Evolutionary conservation across 306 rosid genomes (phyloP), one percentile per base, ranked within the genome.

Genomic region (Prunus salicina): DNA sequence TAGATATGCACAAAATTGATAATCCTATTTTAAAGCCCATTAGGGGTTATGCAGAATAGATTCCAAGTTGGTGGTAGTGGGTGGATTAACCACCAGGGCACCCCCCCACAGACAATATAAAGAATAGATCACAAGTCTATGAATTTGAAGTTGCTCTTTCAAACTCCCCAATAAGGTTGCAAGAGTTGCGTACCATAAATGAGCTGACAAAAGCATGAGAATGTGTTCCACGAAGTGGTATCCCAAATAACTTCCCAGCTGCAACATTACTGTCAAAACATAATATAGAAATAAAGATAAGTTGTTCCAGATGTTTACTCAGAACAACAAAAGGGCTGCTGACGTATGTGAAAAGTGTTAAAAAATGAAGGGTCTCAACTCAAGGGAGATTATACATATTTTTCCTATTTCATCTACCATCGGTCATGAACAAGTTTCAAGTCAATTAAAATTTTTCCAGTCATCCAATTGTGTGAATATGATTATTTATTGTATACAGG

Each of bases 151-250:
- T 78, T 55, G 19, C 47, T 71, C 52, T 73, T 67, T 56, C 32
- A 8, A 68, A 76, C 68, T 64, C 63, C 69, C 56, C 74, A 61
- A 55, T 56, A 79, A 81, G 77, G 71, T 65, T 50, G 81, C 77
- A 81, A 71, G 74, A 83, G 66, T 70, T 65, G 88, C 98, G 51
- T 57, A 96, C 99, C 98, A 92, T 88, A 81, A 87, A 96, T 74
- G 99, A 96, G 91, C 99, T 96, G 83, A 96, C 93, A 41, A 96
- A 96, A 80, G 99, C 99, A 92, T 96, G 99, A 60, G 99, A 96
- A 86, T 96, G 99, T 60, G 99, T 96, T 71, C 99, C 99, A 71
- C 97, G 93, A 66, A 96, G 97, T 28, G 99, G 98, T 77, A 96
- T 96, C 78, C 97, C 94, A 56, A 96, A 96, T 83, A 91, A 83